phyloP scores from a whole-genome alignment of 805 yeast genomes.

The Tetrapisispora phaffii region DNA sequence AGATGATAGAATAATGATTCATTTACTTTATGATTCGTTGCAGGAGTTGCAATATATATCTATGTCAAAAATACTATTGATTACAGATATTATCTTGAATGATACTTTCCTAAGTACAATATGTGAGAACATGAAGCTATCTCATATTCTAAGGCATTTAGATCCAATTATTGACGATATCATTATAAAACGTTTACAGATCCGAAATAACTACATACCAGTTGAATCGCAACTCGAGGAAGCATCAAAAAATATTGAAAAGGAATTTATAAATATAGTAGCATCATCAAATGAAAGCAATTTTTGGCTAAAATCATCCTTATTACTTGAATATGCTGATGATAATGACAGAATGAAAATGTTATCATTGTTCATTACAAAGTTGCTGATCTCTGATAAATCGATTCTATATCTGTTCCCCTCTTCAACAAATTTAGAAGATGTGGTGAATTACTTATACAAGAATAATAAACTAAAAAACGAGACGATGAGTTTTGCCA shows the following conservation, averaged over 20 bases:
- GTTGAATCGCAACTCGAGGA: neutral
- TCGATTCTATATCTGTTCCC: neutral
- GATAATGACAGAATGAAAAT: neutral
- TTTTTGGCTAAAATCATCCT: neutral
- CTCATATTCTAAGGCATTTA: neutral
- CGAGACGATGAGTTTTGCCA: neutral
- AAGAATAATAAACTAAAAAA: neutral
- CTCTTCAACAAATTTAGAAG: neutral
- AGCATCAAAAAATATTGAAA: neutral
- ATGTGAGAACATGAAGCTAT: neutral
- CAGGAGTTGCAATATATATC: neutral
- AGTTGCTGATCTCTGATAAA: neutral
- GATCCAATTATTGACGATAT: neutral
- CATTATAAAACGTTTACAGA: neutral
- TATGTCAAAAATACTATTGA: neutral
- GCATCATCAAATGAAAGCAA: neutral
- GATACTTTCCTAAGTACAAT: neutral
- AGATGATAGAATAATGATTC: neutral
- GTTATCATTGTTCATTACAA: neutral
- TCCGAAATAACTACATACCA: neutral
- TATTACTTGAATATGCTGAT: neutral
- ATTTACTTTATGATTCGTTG: neutral
- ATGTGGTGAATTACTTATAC: neutral
- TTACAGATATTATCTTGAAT: neutral
- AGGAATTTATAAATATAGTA: neutral